A percentile compares a stretch with the other conserved stretches of the same genome.
Conservation (phyloP, 345 rosid species). For the Capsella bursapastoris region DNA sequence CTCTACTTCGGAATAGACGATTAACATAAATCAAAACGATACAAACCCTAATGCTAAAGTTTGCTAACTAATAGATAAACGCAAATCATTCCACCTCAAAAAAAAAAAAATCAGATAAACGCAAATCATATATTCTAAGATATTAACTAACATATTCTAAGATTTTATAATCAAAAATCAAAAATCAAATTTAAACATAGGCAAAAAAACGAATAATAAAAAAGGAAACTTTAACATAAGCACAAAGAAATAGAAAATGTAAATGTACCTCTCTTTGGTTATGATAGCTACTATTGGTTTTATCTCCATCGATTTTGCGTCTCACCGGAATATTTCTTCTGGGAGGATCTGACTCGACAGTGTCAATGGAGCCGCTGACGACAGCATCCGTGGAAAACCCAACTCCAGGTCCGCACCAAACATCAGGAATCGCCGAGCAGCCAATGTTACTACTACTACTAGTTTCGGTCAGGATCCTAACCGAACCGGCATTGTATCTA, state of each 20-base stretch:
- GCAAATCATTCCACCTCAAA: not conserved
- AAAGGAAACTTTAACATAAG: not conserved
- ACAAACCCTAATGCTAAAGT: not conserved
- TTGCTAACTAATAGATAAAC: constrained; percentile 8
- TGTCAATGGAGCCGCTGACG: constrained; percentile 56
- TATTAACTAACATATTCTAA: too few relatives aligned
- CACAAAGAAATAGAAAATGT: not conserved
- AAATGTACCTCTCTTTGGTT: constrained; percentile 55
- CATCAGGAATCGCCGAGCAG: constrained; percentile 70
- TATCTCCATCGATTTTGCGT: constrained; percentile 71
- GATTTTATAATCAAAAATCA: not conserved
- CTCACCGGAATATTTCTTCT: constrained; percentile 66
- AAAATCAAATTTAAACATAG: constrained; percentile 11
- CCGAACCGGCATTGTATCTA: constrained; percentile 24
- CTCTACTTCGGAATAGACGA: not conserved
- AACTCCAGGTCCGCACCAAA: constrained; percentile 92
- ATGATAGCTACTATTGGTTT: constrained; percentile 33
- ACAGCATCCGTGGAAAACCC: constrained; percentile 82
- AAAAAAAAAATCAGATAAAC: too few relatives aligned
- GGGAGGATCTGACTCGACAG: constrained; percentile 52
- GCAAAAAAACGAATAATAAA: not conserved
- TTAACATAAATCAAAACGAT: constrained; percentile 9
- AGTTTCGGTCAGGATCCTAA: constrained; percentile 35
- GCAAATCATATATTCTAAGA: too few relatives aligned
- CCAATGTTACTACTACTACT: constrained; percentile 39